These are phyloP conservation scores for Leucocoprinus sp. DNA, from an alignment of 768 basidiomycete genomes.

Conservation along the genomic window DNA sequence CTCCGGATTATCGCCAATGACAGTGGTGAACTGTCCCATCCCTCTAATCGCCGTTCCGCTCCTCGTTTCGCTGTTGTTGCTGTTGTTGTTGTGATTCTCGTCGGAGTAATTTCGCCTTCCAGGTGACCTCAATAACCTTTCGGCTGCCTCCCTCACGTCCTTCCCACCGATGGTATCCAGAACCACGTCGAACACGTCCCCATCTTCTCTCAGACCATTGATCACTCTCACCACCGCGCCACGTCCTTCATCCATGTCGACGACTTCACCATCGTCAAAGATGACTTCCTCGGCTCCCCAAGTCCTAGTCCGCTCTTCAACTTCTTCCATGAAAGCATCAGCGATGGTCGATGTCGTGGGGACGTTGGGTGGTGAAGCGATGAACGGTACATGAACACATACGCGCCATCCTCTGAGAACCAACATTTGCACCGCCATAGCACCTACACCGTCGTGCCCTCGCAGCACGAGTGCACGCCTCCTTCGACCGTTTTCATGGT, in stretches of 20 bases:
- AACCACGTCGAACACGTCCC: conserved; percentile 67
- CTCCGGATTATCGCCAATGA: conserved; percentile 63
- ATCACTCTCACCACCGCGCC: conserved; percentile 44
- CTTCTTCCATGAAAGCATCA: conserved; percentile 31
- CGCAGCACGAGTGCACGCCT: conserved; percentile 52
- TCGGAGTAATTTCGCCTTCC: conserved; percentile 10
- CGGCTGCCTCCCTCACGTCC: conserved; percentile 70
- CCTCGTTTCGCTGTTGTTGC: too few relatives aligned
- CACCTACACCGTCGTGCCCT: conserved; percentile 69
- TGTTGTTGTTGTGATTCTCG: conserved; percentile 13
- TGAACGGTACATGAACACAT: conserved; percentile 53
- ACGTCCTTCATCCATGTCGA: conserved; percentile 29
- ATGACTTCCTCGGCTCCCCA: conserved; percentile 79
- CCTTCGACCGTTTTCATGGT: conserved; percentile 20
- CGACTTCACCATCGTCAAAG: conserved; percentile 47
- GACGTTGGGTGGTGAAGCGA: conserved; percentile 20
- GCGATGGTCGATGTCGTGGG: conserved; percentile 15
- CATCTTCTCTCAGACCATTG: conserved; percentile 41
- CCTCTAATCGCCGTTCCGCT: conserved; percentile 16
- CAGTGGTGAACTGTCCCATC: conserved; percentile 63
- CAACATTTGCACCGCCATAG: conserved; percentile 74
- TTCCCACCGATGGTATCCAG: conserved; percentile 79
- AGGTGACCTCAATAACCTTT: conserved; percentile 43
- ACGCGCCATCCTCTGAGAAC: conserved; percentile 62
- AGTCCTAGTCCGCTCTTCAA: conserved; percentile 46